Evolutionary conservation across 345 rosid genomes (phyloP).

Genomic region (Populus pruinosa): DNA sequence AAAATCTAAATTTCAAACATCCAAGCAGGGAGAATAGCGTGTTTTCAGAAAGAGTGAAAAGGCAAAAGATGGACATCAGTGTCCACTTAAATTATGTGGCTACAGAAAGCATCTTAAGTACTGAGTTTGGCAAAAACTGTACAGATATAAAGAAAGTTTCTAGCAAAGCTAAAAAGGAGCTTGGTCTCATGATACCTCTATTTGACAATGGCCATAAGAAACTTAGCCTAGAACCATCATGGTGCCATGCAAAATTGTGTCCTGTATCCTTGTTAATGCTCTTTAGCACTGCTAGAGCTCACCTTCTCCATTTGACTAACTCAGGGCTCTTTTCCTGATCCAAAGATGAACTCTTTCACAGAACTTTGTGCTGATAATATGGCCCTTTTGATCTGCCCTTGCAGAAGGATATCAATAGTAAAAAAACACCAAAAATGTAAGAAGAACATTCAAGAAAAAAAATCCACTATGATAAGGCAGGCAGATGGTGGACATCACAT

Average conservation of each 20-base stretch:
- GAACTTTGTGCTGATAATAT: constrained; percentile 57
- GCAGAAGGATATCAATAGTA: background rate
- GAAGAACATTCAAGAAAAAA: background rate
- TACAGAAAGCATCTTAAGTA: background rate
- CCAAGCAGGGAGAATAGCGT: background rate
- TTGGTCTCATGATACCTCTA: background rate
- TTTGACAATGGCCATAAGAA: background rate
- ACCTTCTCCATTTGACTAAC: constrained; percentile 19
- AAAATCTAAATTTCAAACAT: too few species aligned
- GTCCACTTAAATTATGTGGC: background rate
- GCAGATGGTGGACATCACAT: background rate
- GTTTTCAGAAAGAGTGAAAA: background rate
- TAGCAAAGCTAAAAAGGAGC: background rate
- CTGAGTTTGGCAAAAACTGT: background rate
- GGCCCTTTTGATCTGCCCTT: constrained; percentile 61
- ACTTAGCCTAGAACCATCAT: background rate
- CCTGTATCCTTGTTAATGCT: background rate
- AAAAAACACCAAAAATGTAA: background rate
- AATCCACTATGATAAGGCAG: background rate
- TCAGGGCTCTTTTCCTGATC: constrained; percentile 40
- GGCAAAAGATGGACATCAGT: background rate
- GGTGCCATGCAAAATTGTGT: background rate
- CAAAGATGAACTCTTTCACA: constrained; percentile 53
- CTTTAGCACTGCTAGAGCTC: constrained; percentile 20
- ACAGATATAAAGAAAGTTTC: background rate